A percentile compares a stretch with the other conserved stretches of the same genome.
Evolutionary conservation across 2,329 filamentous ascomycete species (phyloP).

Genomic region (Colletotrichum tamarilloi): DNA sequence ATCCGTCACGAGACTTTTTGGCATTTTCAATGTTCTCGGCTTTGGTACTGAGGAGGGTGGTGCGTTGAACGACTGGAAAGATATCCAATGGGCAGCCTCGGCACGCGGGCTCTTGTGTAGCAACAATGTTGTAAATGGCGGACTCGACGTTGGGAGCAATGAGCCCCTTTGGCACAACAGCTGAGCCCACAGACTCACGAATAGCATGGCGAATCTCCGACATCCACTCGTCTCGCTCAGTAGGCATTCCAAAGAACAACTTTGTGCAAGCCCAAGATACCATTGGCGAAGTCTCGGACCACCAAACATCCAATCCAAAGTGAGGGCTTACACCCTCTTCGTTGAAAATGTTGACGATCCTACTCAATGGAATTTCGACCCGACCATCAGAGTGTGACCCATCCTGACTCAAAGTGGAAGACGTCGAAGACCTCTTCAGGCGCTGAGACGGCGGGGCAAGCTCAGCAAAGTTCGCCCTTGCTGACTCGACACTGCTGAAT

Average conservation of each 20-base stretch:
- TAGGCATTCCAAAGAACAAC: constrained; percentile 60
- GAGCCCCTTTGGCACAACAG: constrained; percentile 46
- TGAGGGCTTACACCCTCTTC: constrained; percentile 61
- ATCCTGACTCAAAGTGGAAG: constrained; percentile 42
- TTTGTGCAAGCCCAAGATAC: constrained; percentile 59
- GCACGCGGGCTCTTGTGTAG: constrained; percentile 54
- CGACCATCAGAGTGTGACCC: constrained; percentile 50
- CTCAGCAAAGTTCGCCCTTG: constrained; percentile 59
- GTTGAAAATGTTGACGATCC: constrained; percentile 63
- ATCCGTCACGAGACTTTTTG: constrained; percentile 60
- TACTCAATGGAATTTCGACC: constrained; percentile 60
- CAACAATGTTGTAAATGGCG: constrained; percentile 59
- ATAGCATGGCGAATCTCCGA: constrained; percentile 57
- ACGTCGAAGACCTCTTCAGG: constrained; percentile 40
- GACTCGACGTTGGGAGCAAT: constrained; percentile 59
- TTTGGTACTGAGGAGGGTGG: constrained; percentile 52
- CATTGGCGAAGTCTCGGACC: constrained; percentile 57
- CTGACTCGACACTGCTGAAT: constrained; percentile 60
- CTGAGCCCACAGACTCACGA: constrained; percentile 50
- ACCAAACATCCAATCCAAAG: constrained; percentile 68
- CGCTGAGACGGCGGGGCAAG: constrained; percentile 43
- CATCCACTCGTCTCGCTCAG: constrained; percentile 63
- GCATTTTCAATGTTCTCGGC: constrained; percentile 53
- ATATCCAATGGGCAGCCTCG: constrained; percentile 48
- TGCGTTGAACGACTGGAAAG: constrained; percentile 64